Evolutionary conservation across 2,329 filamentous ascomycete species (phyloP), one percentile per base, ranked within the genome.

Genomic region (Akanthomyces dipterigenus): DNA sequence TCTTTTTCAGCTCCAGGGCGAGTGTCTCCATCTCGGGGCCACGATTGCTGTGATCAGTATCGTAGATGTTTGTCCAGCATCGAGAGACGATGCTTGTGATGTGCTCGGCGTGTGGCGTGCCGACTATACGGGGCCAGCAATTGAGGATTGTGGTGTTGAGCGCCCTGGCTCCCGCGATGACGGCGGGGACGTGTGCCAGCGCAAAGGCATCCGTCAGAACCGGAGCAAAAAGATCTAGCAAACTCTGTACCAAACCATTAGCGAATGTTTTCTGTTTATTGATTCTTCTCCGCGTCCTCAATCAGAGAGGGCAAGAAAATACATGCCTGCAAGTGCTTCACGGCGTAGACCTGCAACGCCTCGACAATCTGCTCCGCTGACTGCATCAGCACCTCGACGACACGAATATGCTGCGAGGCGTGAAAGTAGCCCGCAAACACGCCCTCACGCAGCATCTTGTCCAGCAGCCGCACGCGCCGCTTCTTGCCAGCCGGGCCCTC

Each of bases 131-230:
- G 12, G 89, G 88, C 86, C 91, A 92, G 62, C 84, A 85, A 63
- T 81, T 86, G 14, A 80, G 66, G 12, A 96, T 75, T 16, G 88
- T 75, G 0, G 76, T 74, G 57, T 85, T 80, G 24, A 91, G 67
- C 1, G 85, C 79, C 20, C 76, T 70, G 3, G 81, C 71, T 0
- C 85, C 81, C 0, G 82, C 77, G 1, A 79, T 58, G 1, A 91
- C 73, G 1, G 87, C 75, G 0, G 78, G 74, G 1, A 81, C 76
- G 64, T 83, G 77, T 1, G 80, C 77, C 11, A 81, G 75, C 1
- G 82, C 81, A 69, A 95, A 90, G 0, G 90, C 86, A 68, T 92
- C 86, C 2, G 83, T 80, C 58, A 96, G 76, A 11, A 88, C 82
- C 43, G 78, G 76, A 2, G 84, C 84, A 11, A 91, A 72, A 64